phyloP scores from a whole-genome alignment of 2,329 filamentous ascomycete species.

The Rhinocladiella mackenziei region DNA sequence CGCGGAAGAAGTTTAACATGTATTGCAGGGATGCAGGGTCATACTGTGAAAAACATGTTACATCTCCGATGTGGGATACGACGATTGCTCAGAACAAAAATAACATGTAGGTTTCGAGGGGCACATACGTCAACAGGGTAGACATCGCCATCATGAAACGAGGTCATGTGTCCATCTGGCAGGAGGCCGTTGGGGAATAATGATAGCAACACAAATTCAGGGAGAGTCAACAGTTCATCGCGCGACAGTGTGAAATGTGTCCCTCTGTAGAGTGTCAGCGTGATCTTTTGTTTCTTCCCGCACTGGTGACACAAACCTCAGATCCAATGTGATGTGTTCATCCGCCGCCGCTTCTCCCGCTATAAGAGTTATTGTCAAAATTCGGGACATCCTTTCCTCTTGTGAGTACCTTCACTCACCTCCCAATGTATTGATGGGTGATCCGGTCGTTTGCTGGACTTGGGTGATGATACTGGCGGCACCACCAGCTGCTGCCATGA shows the following conservation, averaged over 20 bases:
- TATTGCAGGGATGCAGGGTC: conserved; percentile 94
- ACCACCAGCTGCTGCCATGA: conserved; percentile 97
- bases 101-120: conserved; percentile 25
- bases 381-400: neutral
- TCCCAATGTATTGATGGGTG: conserved; percentile 83
- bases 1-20: conserved; percentile 98
- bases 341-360: conserved; percentile 29
- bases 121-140: conserved; percentile 92
- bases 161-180: conserved; percentile 91
- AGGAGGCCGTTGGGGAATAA: conserved; percentile 97
- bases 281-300: neutral
- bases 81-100: conserved; percentile 29
- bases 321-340: conserved; percentile 31
- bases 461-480: conserved; percentile 98
- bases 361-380: conserved; percentile 12
- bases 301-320: conserved; percentile 23
- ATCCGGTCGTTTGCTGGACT: conserved; percentile 84
- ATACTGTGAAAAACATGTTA: conserved; percentile 65
- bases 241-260: conserved; percentile 89
- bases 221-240: conserved; percentile 90
- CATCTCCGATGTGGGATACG: conserved; percentile 47
- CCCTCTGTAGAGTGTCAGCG: conserved; percentile 57
- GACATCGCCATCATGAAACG: conserved; percentile 86
- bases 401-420: conserved; percentile 54
- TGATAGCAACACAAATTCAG: conserved; percentile 96